Percentiles rank a stretch among this genome's conserved stretches.
phyloP scores from a whole-genome alignment of 768 basidiomycete genomes.

The Russula earlei region DNA sequence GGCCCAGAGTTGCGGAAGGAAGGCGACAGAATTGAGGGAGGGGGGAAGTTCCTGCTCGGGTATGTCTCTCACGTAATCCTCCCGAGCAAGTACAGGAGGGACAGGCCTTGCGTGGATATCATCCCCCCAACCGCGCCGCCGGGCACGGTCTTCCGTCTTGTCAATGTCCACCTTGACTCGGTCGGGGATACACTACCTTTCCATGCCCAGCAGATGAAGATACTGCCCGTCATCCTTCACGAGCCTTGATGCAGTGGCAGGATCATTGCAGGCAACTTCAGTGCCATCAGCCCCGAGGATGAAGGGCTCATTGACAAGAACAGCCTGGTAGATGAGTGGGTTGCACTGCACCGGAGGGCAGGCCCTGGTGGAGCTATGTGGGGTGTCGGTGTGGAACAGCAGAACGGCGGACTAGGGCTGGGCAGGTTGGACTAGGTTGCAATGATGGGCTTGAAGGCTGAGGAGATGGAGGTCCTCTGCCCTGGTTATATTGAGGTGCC shows the following conservation, averaged over 20 bases:
- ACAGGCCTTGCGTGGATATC: slow-evolving; percentile 32
- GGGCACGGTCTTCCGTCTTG: slow-evolving; percentile 25
- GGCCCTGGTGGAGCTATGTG: slow-evolving; percentile 31
- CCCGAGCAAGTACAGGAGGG: slow-evolving; percentile 25
- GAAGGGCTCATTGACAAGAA: slow-evolving; percentile 29
- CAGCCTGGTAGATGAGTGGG: slow-evolving; percentile 36
- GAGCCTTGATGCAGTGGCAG: slow-evolving; percentile 34
- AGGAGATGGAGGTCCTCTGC: slow-evolving; percentile 30
- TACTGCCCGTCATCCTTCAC: slow-evolving; percentile 31
- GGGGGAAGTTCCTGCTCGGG: neutral
- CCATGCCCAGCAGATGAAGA: slow-evolving; percentile 21
- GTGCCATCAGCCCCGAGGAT: slow-evolving; percentile 33
- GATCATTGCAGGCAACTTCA: slow-evolving; percentile 39
- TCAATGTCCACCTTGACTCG: slow-evolving; percentile 33
- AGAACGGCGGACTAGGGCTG: slow-evolving; percentile 22
- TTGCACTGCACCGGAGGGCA: slow-evolving; percentile 27
- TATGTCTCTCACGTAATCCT: neutral
- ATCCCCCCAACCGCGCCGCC: slow-evolving; percentile 23
- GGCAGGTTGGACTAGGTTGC: slow-evolving; percentile 31
- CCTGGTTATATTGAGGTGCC: slow-evolving; percentile 29
- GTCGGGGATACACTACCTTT: slow-evolving; percentile 22
- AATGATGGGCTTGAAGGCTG: slow-evolving; percentile 28
- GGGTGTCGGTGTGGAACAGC: slow-evolving; percentile 27
- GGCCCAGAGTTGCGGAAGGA: neutral
- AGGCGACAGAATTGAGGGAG: neutral